Conservation (phyloP, 2,329 filamentous ascomycete genomes). For the Botrytis cinerea region DNA sequence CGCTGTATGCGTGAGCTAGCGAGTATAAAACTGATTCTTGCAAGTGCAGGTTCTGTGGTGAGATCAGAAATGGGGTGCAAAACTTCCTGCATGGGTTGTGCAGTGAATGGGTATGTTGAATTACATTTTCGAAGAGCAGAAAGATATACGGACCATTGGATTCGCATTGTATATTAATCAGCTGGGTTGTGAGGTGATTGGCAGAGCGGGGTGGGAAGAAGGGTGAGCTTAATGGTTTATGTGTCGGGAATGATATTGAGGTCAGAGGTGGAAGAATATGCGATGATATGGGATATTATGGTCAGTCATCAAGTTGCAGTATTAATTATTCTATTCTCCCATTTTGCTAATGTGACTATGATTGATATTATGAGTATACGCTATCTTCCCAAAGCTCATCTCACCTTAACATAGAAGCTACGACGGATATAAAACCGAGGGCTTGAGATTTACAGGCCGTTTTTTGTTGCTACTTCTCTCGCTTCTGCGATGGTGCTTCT, state of each 20-base stretch:
- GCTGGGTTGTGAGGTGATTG: background rate
- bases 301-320: background rate
- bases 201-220: background rate
- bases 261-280: background rate
- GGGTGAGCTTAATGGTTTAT: background rate
- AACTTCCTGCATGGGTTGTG: background rate
- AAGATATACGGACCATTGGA: background rate
- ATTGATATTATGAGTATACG: background rate
- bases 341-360: background rate
- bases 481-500: background rate
- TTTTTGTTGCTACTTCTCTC: too few relatives aligned
- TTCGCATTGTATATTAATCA: background rate
- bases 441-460: background rate
- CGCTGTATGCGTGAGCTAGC: background rate
- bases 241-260: background rate
- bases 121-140: background rate
- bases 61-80: background rate
- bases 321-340: background rate
- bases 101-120: background rate
- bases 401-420: background rate
- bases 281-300: background rate
- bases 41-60: background rate
- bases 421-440: background rate
- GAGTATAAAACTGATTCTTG: background rate
- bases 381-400: background rate